Percentiles rank a stretch among this genome's conserved stretches.
Conservation (phyloP, 2,329 filamentous ascomycete genomes). For the Drechmeria coniospora region DNA sequence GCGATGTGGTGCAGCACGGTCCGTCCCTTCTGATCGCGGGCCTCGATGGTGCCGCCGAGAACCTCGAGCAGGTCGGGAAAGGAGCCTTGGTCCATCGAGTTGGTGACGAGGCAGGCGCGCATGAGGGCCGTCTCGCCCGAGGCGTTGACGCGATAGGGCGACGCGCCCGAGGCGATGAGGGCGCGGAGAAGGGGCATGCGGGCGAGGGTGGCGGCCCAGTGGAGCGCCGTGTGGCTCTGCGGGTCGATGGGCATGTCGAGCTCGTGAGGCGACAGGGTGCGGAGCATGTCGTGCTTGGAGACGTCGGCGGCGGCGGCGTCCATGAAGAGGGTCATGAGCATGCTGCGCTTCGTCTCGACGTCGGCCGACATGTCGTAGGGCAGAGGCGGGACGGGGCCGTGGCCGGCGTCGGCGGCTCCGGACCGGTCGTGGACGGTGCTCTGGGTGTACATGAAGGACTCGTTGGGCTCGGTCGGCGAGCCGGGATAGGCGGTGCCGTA, state of each 20-base stretch:
- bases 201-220: constrained; percentile 91
- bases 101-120: constrained; percentile 82
- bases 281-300: constrained; percentile 61
- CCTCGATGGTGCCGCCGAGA: constrained; percentile 76
- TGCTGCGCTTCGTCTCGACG: constrained; percentile 63
- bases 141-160: constrained; percentile 73
- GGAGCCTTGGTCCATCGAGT: constrained; percentile 79
- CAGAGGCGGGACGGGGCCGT: constrained; percentile 48
- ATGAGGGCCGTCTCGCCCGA: constrained; percentile 87
- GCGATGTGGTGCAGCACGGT: constrained; percentile 95
- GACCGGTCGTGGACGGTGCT: constrained; percentile 25
- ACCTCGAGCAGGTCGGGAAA: constrained; percentile 86
- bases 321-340: constrained; percentile 71
- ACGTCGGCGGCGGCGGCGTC: constrained; percentile 56
- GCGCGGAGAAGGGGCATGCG: constrained; percentile 69
- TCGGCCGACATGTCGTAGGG: constrained; percentile 45
- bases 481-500: constrained; percentile 38
- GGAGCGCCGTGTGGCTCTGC: constrained; percentile 76
- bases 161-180: constrained; percentile 71
- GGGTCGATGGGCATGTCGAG: constrained; percentile 86
- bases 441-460: constrained; percentile 58
- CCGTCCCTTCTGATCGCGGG: constrained; percentile 74
- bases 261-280: constrained; percentile 60
- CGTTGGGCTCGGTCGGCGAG: constrained; percentile 67
- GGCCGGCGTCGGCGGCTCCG: constrained; percentile 33